Percentiles rank a stretch among this genome's conserved stretches.
phyloP scores from a whole-genome alignment of 306 rosid species.

The Malus fusca region DNA sequence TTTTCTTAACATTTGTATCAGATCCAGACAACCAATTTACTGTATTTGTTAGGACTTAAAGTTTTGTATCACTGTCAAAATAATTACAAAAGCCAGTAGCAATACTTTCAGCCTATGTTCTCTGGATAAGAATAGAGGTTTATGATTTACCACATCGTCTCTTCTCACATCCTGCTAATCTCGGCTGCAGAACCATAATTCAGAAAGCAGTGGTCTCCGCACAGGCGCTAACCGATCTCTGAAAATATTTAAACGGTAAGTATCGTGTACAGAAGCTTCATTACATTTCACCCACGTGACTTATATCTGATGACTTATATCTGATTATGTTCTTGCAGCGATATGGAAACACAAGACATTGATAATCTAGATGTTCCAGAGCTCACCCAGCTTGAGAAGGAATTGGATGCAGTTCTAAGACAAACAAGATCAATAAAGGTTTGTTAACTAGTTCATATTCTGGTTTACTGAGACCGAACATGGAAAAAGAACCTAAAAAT shows the following conservation, averaged over 20 bases:
- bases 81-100: not conserved
- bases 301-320: not conserved
- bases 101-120: not conserved
- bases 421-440: conserved; percentile 21
- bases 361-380: conserved; percentile 13
- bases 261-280: not conserved
- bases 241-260: conserved; percentile 13
- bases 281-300: not conserved
- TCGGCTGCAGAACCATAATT: not conserved
- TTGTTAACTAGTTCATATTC: not conserved
- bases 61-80: not conserved
- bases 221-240: not conserved
- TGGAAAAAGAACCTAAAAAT: not conserved
- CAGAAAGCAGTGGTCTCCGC: not conserved
- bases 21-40: not conserved
- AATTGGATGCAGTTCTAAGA: conserved; percentile 6
- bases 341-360: conserved; percentile 11
- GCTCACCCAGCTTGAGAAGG: conserved; percentile 14
- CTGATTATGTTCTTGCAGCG: conserved; percentile 1
- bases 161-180: not conserved
- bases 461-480: not conserved
- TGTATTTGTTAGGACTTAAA: not conserved
- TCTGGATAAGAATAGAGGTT: not conserved
- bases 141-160: not conserved
- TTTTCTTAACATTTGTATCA: too few relatives aligned